Conservation (phyloP, 306 rosid species). For the Sophora flavescens region DNA sequence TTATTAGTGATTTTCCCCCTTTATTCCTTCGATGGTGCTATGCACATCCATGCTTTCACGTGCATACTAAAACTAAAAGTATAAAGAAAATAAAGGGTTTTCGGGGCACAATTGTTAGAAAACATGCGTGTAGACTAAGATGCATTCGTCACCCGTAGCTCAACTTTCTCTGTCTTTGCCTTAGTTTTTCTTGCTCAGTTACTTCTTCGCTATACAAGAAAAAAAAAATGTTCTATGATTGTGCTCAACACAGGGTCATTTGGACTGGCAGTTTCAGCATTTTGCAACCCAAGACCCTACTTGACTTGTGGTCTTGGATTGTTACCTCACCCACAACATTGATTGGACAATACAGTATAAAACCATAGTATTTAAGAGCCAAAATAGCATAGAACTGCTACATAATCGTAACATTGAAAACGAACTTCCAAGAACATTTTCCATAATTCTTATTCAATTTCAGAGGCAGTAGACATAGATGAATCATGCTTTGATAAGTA, state of each 20-base stretch:
- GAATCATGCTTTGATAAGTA: not conserved
- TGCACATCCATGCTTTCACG: slow-evolving; percentile 56
- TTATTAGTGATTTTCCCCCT: not conserved
- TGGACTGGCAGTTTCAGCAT: slow-evolving; percentile 49
- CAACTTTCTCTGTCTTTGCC: slow-evolving; percentile 49
- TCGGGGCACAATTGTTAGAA: slow-evolving; percentile 60
- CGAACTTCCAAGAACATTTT: slow-evolving; percentile 10
- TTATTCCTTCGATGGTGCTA: slow-evolving; percentile 45
- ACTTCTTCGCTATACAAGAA: slow-evolving; percentile 24
- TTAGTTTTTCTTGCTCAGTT: slow-evolving; percentile 39
- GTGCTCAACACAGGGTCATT: slow-evolving; percentile 46
- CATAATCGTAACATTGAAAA: slow-evolving; percentile 18
- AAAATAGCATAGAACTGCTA: not conserved
- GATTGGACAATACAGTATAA: slow-evolving; percentile 41
- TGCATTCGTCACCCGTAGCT: slow-evolving; percentile 49
- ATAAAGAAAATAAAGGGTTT: slow-evolving; percentile 20
- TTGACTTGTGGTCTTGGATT: slow-evolving; percentile 47
- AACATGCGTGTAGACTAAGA: slow-evolving; percentile 53
- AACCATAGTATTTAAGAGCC: not conserved
- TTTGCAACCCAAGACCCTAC: slow-evolving; percentile 51
- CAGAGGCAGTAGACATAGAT: not conserved
- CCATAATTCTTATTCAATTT: not conserved
- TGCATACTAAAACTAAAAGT: slow-evolving; percentile 55
- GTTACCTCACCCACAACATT: slow-evolving; percentile 58
- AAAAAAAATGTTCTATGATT: slow-evolving; percentile 30